A percentile compares a stretch with the other conserved stretches of the same genome.
phyloP scores from a whole-genome alignment of 345 rosid species.

The Erodium maritimum region DNA sequence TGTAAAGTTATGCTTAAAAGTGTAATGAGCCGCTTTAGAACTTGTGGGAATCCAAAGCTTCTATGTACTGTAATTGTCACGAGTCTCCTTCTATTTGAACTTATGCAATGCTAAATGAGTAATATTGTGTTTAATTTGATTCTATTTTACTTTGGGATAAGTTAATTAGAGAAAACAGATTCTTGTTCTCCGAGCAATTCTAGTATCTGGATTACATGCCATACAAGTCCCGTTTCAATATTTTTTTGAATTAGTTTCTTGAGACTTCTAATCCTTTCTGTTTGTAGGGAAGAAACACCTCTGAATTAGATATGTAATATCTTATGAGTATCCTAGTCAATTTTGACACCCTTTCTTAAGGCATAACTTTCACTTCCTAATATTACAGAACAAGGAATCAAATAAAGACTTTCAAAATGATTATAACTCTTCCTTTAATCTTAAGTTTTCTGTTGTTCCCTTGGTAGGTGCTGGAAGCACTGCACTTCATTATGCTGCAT shows the following conservation, averaged over 20 bases:
- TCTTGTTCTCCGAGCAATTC: not conserved
- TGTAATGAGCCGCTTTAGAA: no score
- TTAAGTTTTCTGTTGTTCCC: not conserved
- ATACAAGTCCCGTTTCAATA: no score
- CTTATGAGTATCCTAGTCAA: not conserved
- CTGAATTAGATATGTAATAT: no score
- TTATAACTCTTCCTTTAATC: not conserved
- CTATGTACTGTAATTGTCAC: not conserved
- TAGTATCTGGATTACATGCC: not conserved
- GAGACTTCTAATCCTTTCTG: no score
- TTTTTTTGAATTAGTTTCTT: no score
- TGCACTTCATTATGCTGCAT: slow-evolving; percentile 91
- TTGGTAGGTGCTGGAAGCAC: slow-evolving; percentile 93
- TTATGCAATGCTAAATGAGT: not conserved
- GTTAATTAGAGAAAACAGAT: not conserved
- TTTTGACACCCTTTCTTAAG: no score
- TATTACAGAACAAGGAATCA: no score
- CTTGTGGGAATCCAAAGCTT: not conserved
- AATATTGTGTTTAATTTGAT: not conserved
- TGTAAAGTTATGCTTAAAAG: no score
- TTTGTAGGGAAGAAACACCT: no score
- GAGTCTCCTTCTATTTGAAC: not conserved
- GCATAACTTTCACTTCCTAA: no score
- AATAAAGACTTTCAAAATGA: not conserved
- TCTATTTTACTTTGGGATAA: not conserved